Conservation (phyloP, 2,329 filamentous ascomycete genomes). For the Neospermospora avenae region DNA sequence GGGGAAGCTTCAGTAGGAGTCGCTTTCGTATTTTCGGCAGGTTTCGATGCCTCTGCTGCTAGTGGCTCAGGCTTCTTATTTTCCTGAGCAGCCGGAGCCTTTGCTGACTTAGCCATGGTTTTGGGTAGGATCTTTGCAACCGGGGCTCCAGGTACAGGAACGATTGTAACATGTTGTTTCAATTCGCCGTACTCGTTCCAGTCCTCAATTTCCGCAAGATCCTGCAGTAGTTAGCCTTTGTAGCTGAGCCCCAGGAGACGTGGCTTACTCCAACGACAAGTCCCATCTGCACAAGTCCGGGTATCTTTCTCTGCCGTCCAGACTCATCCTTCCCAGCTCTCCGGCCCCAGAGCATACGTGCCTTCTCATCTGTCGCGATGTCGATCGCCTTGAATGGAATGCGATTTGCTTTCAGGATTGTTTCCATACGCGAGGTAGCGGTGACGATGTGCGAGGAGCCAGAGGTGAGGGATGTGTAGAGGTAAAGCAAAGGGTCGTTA, state of each 20-base stretch:
- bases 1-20: slow-evolving; percentile 16
- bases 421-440: slow-evolving; percentile 91
- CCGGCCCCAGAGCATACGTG: slow-evolving; percentile 83
- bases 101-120: slow-evolving; percentile 30
- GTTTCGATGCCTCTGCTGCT: slow-evolving; percentile 24
- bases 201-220: slow-evolving; percentile 91
- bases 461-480: slow-evolving; percentile 94
- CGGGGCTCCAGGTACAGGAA: slow-evolving; percentile 27
- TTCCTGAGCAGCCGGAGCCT: slow-evolving; percentile 28
- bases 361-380: slow-evolving; percentile 83
- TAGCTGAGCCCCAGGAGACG: not conserved
- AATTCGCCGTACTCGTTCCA: slow-evolving; percentile 99
- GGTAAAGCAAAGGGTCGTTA: slow-evolving; percentile 73
- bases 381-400: slow-evolving; percentile 93
- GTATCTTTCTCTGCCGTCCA: slow-evolving; percentile 71
- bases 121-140: slow-evolving; percentile 3
- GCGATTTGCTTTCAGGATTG: slow-evolving; percentile 90
- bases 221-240: slow-evolving; percentile 49
- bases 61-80: slow-evolving; percentile 33
- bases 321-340: slow-evolving; percentile 68
- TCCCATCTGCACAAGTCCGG: slow-evolving; percentile 83
- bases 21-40: slow-evolving; percentile 11
- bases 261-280: slow-evolving; percentile 74
- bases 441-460: slow-evolving; percentile 96
- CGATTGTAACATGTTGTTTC: slow-evolving; percentile 75